These are phyloP conservation scores for Mediolabrus comicus DNA, from an alignment of 108 stramenopile genomes.

Conservation along the genomic window DNA sequence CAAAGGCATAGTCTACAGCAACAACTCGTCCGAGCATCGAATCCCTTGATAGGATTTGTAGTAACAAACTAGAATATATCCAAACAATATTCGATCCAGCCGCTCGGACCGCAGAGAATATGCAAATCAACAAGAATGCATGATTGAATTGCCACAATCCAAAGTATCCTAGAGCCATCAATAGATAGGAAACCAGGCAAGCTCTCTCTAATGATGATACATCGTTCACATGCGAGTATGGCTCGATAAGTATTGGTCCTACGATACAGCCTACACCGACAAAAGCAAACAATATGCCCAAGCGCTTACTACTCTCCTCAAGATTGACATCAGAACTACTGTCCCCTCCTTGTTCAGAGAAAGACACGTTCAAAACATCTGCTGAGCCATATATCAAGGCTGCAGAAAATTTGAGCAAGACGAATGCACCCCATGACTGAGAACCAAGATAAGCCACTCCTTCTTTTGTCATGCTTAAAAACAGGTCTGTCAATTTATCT, in stretches of 20 bases:
- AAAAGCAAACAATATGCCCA: slow-evolving; percentile 62
- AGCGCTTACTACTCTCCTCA: slow-evolving; percentile 22
- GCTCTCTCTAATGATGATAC: slow-evolving; percentile 49
- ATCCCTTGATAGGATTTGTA: slow-evolving; percentile 56
- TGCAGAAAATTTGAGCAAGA: slow-evolving; percentile 55
- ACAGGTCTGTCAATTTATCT: too few relatives aligned
- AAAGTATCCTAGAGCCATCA: slow-evolving; percentile 42
- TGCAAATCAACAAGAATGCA: slow-evolving; percentile 32
- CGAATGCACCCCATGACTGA: slow-evolving; percentile 54
- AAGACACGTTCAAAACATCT: slow-evolving; percentile 69
- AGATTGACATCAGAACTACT: slow-evolving; percentile 4
- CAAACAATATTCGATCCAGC: slow-evolving; percentile 58
- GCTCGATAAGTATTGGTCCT: slow-evolving; percentile 55
- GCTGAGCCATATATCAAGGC: slow-evolving; percentile 51
- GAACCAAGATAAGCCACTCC: slow-evolving; percentile 47
- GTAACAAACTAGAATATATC: slow-evolving; percentile 53
- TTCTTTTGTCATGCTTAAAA: too few relatives aligned
- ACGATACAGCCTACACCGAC: slow-evolving; percentile 69
- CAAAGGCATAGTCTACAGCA: slow-evolving; percentile 64
- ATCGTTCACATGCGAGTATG: slow-evolving; percentile 43
- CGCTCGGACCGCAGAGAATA: slow-evolving; percentile 47
- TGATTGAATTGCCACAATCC: slow-evolving; percentile 24
- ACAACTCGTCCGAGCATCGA: slow-evolving; percentile 61
- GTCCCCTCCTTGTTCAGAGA: slow-evolving; percentile 42
- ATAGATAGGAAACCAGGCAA: slow-evolving; percentile 48